Evolutionary conservation across 2,329 filamentous ascomycete genomes (phyloP).

Genomic region (Lachnellula cervina): DNA sequence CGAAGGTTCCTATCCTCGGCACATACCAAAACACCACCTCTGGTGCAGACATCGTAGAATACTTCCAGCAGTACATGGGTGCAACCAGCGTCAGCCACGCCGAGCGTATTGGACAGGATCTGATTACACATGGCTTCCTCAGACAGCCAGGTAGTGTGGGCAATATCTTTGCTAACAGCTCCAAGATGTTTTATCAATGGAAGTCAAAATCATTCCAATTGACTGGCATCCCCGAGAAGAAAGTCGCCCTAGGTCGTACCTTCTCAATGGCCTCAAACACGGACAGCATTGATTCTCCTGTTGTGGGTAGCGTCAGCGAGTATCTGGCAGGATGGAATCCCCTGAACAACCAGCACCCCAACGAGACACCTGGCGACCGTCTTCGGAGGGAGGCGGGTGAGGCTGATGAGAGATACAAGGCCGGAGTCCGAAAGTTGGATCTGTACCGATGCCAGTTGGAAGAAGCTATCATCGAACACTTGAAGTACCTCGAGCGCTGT

Average conservation of each 20-base stretch:
- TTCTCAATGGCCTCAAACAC: slow-evolving; percentile 64
- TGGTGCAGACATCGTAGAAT: slow-evolving; percentile 92
- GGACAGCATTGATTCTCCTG: slow-evolving; percentile 66
- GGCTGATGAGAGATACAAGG: slow-evolving; percentile 90
- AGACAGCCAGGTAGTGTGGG: slow-evolving; percentile 91
- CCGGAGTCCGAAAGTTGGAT: slow-evolving; percentile 78
- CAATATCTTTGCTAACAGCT: slow-evolving; percentile 94
- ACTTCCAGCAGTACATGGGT: slow-evolving; percentile 83
- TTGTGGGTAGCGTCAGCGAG: slow-evolving; percentile 78
- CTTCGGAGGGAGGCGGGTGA: slow-evolving; percentile 85
- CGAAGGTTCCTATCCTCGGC: slow-evolving; percentile 91
- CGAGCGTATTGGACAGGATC: slow-evolving; percentile 90
- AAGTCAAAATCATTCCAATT: slow-evolving; percentile 84
- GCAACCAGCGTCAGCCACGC: slow-evolving; percentile 83
- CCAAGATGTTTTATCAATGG: slow-evolving; percentile 97
- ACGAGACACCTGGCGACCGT: slow-evolving; percentile 83
- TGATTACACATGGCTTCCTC: slow-evolving; percentile 80
- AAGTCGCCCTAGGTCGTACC: slow-evolving; percentile 64
- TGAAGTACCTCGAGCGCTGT: slow-evolving; percentile 95
- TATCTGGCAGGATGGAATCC: slow-evolving; percentile 92
- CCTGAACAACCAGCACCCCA: slow-evolving; percentile 82
- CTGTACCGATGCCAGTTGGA: slow-evolving; percentile 90
- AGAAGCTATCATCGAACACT: slow-evolving; percentile 85
- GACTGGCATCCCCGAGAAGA: slow-evolving; percentile 85
- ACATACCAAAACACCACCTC: slow-evolving; percentile 90